Percentiles rank a stretch among this genome's conserved stretches.
Conservation (phyloP, 108 stramenopile genomes). For the Skeletonema marinoi region DNA sequence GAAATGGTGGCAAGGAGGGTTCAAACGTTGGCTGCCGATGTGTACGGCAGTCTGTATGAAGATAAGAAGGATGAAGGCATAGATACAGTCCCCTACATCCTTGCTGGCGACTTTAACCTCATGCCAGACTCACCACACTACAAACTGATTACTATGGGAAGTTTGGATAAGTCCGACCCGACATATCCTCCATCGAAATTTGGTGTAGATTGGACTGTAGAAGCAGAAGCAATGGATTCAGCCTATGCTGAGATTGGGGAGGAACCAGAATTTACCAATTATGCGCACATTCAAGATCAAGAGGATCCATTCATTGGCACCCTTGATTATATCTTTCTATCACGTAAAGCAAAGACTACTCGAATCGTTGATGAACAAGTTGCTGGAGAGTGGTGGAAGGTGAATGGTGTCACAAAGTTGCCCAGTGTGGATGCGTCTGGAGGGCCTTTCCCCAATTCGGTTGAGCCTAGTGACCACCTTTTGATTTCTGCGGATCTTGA, state of each 20-base stretch:
- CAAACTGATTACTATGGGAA: conserved; percentile 85
- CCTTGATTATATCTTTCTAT: conserved; percentile 92
- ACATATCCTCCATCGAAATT: conserved; percentile 61
- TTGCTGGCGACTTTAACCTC: conserved; percentile 93
- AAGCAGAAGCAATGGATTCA: conserved; percentile 54
- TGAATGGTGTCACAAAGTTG: conserved; percentile 42
- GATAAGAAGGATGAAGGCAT: neutral
- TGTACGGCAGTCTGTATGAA: conserved; percentile 5
- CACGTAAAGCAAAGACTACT: conserved; percentile 40
- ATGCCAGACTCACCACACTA: conserved; percentile 87
- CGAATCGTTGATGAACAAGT: neutral
- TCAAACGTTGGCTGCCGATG: conserved; percentile 40
- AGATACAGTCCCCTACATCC: conserved; percentile 55
- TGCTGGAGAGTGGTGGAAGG: conserved; percentile 53
- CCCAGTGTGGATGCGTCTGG: conserved; percentile 53
- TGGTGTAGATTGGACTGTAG: conserved; percentile 67
- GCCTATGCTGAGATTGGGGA: conserved; percentile 61
- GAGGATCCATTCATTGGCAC: conserved; percentile 87
- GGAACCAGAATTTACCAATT: conserved; percentile 94
- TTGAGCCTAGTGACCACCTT: conserved; percentile 86
- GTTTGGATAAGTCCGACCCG: conserved; percentile 51
- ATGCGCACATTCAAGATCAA: conserved; percentile 64
- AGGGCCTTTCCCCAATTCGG: conserved; percentile 73
- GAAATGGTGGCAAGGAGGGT: conserved; percentile 65
- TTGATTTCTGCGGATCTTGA: conserved; percentile 76